Evolutionary conservation across 495 filamentous ascomycete species (phyloP), one percentile per base, ranked within the genome.

Genomic region (Aspergillus saccharolyticus): DNA sequence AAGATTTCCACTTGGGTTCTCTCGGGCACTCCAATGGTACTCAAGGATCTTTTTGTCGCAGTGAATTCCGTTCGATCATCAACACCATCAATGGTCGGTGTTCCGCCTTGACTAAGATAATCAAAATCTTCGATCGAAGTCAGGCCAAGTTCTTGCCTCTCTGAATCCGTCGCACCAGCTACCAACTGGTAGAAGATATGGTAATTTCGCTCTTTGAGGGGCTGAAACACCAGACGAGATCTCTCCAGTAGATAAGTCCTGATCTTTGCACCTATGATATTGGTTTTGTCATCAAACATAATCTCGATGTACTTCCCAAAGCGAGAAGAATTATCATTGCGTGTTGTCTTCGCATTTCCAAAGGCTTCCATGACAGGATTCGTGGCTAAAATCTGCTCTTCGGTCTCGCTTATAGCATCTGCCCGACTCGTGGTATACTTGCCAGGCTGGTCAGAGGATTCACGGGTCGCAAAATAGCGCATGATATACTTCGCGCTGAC

Each of bases 301-400:
- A 99, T 99, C 73, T 99, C 94, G 61, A 99, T 97, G 67, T 99
- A 99, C 79, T 99, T 99, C 62, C 94, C 94, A 71, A 99, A 99
- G 57, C 94, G 85, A 18, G 93, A 97, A 5, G 94, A 99, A 73
- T 99, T 99, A 76, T 99, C 95, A 74, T 99, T 99, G 61, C 94
- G 82, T 1, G 95, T 97, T 3, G 94, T 99, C 76, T 99, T 99
- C 25, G 94, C 94, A 77, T 99, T 99, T 62, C 94, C 94, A 69
- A 99, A 99, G 6, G 94, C 91, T 81, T 99, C 94, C 95, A 99
- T 97, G 64, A 99, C 95, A 20, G 94, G 94, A 73, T 99, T 99
- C 22, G 94, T 99, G 17, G 94, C 94, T 63, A 99, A 74, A 66
- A 99, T 99, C 64, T 93, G 91, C 74, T 97, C 94, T 70, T 99